Conservation (phyloP, 345 rosid species). For the Gossypium sturtianum region DNA sequence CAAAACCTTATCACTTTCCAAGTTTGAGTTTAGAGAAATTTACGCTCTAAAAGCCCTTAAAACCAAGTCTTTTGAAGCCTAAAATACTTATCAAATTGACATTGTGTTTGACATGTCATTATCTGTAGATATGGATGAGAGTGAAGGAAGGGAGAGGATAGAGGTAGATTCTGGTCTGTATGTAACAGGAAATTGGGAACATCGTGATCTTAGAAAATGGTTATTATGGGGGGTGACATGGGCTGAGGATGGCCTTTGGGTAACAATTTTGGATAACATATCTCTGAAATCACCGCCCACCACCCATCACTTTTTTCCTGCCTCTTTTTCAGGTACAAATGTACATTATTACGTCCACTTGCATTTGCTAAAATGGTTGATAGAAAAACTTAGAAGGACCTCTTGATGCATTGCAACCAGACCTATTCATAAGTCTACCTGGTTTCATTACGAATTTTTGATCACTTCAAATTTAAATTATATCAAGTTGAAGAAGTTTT, state of each 20-base stretch:
- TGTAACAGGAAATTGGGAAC: not conserved
- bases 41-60: not conserved
- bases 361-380: not conserved
- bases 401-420: no score
- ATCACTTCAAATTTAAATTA: no score
- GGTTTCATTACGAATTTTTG: no score
- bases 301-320: not conserved
- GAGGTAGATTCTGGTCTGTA: not conserved
- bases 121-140: not conserved
- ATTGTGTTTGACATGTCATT: not conserved
- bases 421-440: no score
- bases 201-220: not conserved
- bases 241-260: conserved; percentile 3
- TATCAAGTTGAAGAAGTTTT: no score
- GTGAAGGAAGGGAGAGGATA: not conserved
- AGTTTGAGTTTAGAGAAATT: not conserved
- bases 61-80: not conserved
- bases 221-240: conserved; percentile 3
- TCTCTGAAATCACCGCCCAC: not conserved
- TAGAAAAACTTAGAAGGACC: no score
- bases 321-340: not conserved
- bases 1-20: not conserved
- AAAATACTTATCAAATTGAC: not conserved
- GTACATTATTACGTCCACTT: not conserved
- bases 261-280: not conserved